Base-by-base conservation (phyloP, 2,329 filamentous ascomycete species). In the Fusarium lyarnte region DNA sequence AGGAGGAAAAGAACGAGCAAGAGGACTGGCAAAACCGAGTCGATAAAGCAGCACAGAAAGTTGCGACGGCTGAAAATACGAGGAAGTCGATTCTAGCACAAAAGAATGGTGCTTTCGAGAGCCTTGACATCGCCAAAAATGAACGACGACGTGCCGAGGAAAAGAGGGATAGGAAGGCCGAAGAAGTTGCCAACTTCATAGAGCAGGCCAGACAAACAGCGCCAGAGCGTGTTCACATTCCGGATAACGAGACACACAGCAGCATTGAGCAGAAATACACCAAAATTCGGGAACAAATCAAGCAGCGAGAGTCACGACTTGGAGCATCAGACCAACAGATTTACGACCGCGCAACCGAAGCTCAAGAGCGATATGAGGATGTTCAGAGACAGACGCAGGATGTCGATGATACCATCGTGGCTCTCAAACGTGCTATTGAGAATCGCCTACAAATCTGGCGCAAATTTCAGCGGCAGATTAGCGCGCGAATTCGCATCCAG, bases 401-500 rank as follows among this genome's bases (percentile, higher is more conserved):
- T n/a, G 74, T 83, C 7, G 70, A 81, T 62, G 78, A 83, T 58
- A 85, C 84, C 29, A 84, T 88, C 52, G 76, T 65, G 10, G 78
- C 78, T 1, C 79, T 91, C 41, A 88, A 88, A 74, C 77, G 85
- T 36, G 90, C 94, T 2, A 88, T 97, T 43, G 82, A 84, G 14
- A 85, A 92, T 63, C 93, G 96, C 21, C 87, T 93, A 63, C 84
- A 87, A 33, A 91, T 94, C 75, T 99, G 94, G 93, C 87, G 89
- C 63, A 86, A 88, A 55, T 98, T 99, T 82, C 92, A 95, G 76
- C 88, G 91, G 31, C 89, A 91, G 74, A 98, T 99, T 77, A 95
- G 94, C 41, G 90, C 92, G n/a, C 90, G 93, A 61, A 93, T 96
- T 49, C 91, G 94, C 54, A 91, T 92, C 58, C 94, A 93, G 69